Evolutionary conservation across 2,329 filamentous ascomycete genomes (phyloP), one percentile per base, ranked within the genome.

Genomic region (Talaromyces albobiverticillius): DNA sequence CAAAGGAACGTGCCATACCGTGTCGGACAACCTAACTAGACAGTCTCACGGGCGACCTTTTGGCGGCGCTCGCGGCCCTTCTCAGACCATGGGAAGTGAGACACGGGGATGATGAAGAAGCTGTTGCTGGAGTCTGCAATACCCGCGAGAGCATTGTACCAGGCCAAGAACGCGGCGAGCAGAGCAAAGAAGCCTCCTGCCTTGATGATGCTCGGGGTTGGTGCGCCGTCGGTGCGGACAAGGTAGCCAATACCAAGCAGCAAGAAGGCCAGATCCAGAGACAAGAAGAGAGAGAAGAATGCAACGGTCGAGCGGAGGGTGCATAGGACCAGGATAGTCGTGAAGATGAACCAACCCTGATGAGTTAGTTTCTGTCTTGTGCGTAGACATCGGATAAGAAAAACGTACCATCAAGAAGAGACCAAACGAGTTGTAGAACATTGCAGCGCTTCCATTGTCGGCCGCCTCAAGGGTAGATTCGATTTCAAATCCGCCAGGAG

Each of bases 1-100:
- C n/a, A n/a, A n/a, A n/a, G n/a, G n/a, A n/a, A n/a, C n/a, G n/a
- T n/a, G n/a, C n/a, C n/a, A n/a, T n/a, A n/a, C n/a, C n/a, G n/a
- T n/a, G n/a, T n/a, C n/a, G n/a, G n/a, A n/a, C n/a, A n/a, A n/a
- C n/a, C n/a, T n/a, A n/a, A n/a, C 64, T 68, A 74, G 18, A 65
- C 71, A 42, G 64, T 59, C 58, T 73, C 69, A 50, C 76, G 76
- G 36, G 78, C 76, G 52, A 72, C 74, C 78, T 87, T 78, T 53
- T 60, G 78, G 57, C 85, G 82, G 57, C 69, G 71, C 71, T 84
- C 80, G 18, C 49, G 49, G 7, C 54, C 54, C 54, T 56, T 56
- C 64, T 88, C 87, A 34, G 89, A 93, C 93, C 93, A 96, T 51
- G 92, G 93, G 81, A 96, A 95, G 80, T 96, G 91, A 64, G 88